Conservation (phyloP, 805 yeast species). For the Clavispora phyllophila region DNA sequence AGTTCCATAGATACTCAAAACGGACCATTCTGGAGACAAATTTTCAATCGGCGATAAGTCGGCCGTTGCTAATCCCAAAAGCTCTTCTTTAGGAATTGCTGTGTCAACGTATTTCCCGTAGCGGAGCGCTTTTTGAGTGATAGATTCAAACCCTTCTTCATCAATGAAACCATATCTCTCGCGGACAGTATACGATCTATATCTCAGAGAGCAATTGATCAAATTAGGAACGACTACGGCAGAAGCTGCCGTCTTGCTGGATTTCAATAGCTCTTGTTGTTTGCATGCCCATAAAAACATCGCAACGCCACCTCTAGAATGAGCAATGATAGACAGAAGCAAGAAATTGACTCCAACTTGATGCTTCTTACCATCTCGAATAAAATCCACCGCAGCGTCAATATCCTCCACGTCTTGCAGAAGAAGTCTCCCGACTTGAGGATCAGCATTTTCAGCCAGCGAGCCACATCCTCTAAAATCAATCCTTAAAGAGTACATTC, state of each 20-base stretch:
- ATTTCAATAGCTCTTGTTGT: slow-evolving; percentile 33
- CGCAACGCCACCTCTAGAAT: slow-evolving; percentile 76
- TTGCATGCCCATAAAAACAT: slow-evolving; percentile 65
- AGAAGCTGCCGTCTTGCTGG: slow-evolving; percentile 18
- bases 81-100: slow-evolving; percentile 47
- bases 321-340: slow-evolving; percentile 61
- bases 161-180: slow-evolving; percentile 30
- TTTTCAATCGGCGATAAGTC: slow-evolving; percentile 39
- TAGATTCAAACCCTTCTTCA: slow-evolving; percentile 13
- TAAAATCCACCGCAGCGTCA: slow-evolving; percentile 31
- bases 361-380: slow-evolving; percentile 23
- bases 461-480: slow-evolving; percentile 87
- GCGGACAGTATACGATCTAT: slow-evolving; percentile 42
- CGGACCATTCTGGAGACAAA: slow-evolving; percentile 44
- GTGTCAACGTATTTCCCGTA: slow-evolving; percentile 43
- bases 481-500: slow-evolving; percentile 64
- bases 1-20: slow-evolving; percentile 68
- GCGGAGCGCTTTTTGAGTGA: slow-evolving; percentile 40
- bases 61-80: slow-evolving; percentile 43
- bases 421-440: slow-evolving; percentile 49
- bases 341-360: slow-evolving; percentile 40
- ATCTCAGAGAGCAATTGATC: slow-evolving; percentile 73
- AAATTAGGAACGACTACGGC: slow-evolving; percentile 55
- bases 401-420: slow-evolving; percentile 67
- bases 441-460: slow-evolving; percentile 47